Evolutionary conservation across 768 basidiomycete genomes (phyloP), one percentile per base, ranked within the genome.

Genomic region (Gloeophyllum trabeum): DNA sequence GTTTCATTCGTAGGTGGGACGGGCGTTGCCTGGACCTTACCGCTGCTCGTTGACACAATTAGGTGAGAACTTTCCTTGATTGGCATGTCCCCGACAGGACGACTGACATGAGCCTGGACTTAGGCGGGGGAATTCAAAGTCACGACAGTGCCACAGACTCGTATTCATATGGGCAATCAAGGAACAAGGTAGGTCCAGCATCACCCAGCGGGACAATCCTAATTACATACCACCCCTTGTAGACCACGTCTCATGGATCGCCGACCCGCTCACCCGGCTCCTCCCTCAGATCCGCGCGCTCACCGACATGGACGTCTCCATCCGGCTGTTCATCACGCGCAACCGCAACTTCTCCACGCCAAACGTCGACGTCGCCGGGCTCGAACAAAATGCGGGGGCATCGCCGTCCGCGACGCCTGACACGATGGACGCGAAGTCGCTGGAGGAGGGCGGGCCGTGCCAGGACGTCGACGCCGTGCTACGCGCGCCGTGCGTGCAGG

Each of bases 231-330:
- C 19, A 13, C 14, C 12, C 16, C 12, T 23, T 6, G 10, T 23
- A 60, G 61, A 54, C 22, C 67, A 73, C 34, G 43, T 69, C 22
- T 51, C 54, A 6, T 76, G 74, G 73, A 69, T 76, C 36, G 55
- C 64, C 5, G 59, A 65, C 3, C 49, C 57, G 0, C 61, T 75
- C 6, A 37, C 52, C 5, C 53, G 54, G 32, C 60, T 62, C 0
- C 46, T 67, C 3, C 50, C 53, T 22, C 44, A 55, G 24, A 44
- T 57, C 3, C 61, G 63, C 1, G 20, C 55, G 0, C 53, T 49
- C 18, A 23, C 73, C 22, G 48, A 48, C 0, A 52, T 73, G 28
- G 56, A 61, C 19, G 56, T 74, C 51, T n/a, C n/a, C n/a, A n/a
- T n/a, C n/a, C n/a, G n/a, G n/a, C n/a, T n/a, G n/a, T n/a, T n/a